Percentiles rank a stretch among this genome's conserved stretches.
phyloP scores from a whole-genome alignment of 164 flowering plant genomes.

The Piper longum region DNA sequence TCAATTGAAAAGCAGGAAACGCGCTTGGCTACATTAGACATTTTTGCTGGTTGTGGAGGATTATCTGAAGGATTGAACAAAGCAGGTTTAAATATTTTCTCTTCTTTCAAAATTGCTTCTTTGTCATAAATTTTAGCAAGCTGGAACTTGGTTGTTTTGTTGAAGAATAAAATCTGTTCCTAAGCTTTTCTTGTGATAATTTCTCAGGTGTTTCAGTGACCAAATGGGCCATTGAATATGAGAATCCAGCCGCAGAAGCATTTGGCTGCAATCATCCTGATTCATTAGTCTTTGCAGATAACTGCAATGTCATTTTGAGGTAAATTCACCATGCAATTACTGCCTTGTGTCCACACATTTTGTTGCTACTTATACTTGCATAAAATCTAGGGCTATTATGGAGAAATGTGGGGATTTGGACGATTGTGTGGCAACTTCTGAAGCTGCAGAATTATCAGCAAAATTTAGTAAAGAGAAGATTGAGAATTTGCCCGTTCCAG shows the following conservation, averaged over 20 bases:
- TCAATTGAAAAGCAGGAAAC: slow-evolving; percentile 14
- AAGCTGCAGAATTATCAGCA: slow-evolving; percentile 58
- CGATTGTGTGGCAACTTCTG: slow-evolving; percentile 69
- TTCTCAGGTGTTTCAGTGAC: slow-evolving; percentile 55
- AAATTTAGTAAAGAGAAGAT: slow-evolving; percentile 39
- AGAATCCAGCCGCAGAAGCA: slow-evolving; percentile 88
- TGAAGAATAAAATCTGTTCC: neutral
- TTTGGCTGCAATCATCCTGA: slow-evolving; percentile 76
- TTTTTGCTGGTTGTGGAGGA: slow-evolving; percentile 99
- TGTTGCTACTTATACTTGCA: neutral
- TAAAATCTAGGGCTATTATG: slow-evolving; percentile 57
- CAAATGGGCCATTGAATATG: slow-evolving; percentile 98
- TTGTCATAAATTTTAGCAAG: no score
- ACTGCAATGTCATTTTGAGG: slow-evolving; percentile 92
- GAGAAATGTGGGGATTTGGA: slow-evolving; percentile 62
- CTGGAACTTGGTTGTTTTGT: neutral
- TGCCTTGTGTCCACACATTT: neutral
- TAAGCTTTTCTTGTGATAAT: slow-evolving; percentile 5
- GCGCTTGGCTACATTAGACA: slow-evolving; percentile 69
- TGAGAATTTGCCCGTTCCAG: slow-evolving; percentile 63
- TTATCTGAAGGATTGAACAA: slow-evolving; percentile 75
- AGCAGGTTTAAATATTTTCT: slow-evolving; percentile 32
- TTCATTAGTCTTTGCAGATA: slow-evolving; percentile 44
- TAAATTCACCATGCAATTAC: neutral
- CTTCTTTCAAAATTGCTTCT: neutral